Conservation (phyloP, 2,329 filamentous ascomycete genomes). For the Neophaeococcomyces aloes region DNA sequence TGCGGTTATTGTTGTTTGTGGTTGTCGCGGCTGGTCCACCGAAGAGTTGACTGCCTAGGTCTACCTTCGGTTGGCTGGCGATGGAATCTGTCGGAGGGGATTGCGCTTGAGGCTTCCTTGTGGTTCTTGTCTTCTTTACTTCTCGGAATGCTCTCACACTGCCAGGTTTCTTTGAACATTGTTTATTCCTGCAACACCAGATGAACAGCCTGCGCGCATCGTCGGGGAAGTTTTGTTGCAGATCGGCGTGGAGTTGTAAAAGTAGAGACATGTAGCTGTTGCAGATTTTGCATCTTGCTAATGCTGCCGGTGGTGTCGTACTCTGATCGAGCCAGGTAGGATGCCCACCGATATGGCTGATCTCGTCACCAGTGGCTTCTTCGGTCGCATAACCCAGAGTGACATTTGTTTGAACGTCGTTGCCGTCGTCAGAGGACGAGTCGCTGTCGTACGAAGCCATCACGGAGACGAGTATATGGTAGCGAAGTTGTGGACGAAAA, state of each 20-base stretch:
- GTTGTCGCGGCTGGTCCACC: slow-evolving; percentile 36
- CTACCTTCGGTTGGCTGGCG: slow-evolving; percentile 23
- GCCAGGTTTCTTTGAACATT: slow-evolving; percentile 71
- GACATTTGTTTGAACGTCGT: slow-evolving; percentile 59
- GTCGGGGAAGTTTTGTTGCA: slow-evolving; percentile 73
- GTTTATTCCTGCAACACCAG: slow-evolving; percentile 66
- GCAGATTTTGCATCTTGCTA: slow-evolving; percentile 82
- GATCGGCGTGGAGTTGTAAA: slow-evolving; percentile 80
- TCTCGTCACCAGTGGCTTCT: slow-evolving; percentile 66
- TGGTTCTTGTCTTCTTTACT: slow-evolving; percentile 35
- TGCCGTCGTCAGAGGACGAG: slow-evolving; percentile 57
- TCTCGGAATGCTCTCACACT: slow-evolving; percentile 68
- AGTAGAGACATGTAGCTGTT: slow-evolving; percentile 72
- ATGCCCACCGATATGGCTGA: slow-evolving; percentile 77
- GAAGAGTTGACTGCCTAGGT: slow-evolving; percentile 52
- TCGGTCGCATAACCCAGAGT: slow-evolving; percentile 80
- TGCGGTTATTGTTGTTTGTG: slow-evolving; percentile 31
- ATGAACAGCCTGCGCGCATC: slow-evolving; percentile 84
- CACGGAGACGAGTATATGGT: neutral
- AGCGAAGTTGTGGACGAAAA: neutral
- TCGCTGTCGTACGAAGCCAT: slow-evolving; percentile 84
- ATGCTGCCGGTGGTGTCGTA: slow-evolving; percentile 59
- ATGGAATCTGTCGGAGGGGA: slow-evolving; percentile 23
- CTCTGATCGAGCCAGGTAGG: slow-evolving; percentile 75
- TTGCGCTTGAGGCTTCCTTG: slow-evolving; percentile 24